Evolutionary conservation across 805 yeast genomes (phyloP), one percentile per base, ranked within the genome.

Genomic region (Wickerhamomyces queroliae): DNA sequence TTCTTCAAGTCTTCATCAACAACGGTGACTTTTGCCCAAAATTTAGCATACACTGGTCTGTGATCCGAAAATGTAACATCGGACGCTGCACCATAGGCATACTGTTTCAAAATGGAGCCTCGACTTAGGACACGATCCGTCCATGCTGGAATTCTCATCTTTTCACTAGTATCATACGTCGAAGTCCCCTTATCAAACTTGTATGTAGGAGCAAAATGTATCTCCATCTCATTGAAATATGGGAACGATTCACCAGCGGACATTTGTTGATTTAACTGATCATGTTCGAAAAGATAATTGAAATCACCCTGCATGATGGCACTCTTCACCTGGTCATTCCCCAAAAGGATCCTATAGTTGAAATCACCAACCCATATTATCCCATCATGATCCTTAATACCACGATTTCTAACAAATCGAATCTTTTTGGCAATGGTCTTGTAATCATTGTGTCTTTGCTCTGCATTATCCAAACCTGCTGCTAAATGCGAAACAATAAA

Each of bases 141-240:
- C 99, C 99, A 93, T 0, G 99, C 95, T 1, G 99, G 99, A 11
- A 86, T 80, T 45, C 99, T 75, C 60, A 80, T 81, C 61, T 93
- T 93, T 53, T 91, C 98, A 30, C 95, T 81, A 0, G 95, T 75
- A 58, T 93, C 99, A 57, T 90, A 93, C 3, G 56, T 62, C 35
- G 74, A 76, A 0, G 95, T 83, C 5, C 95, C 95, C 36, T 86
- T 83, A 56, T 93, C 95, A 58, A 83, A 93, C 57, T 93, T 93
- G 63, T 93, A 93, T 0, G 99, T 93, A 6, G 99, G 99, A 7
- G 83, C 73, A 53, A 93, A 91, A 16, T 64, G 66, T 33, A 93
- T 83, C 37, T 76, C 83, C 69, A 79, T 76, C 62, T 93, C 99
- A 46, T 78, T 76, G 59, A 82, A 93, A 48, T 76, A 81, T 0